These are phyloP conservation scores for Fusarium sp. DNA, from an alignment of 2,329 filamentous ascomycete species.

Conservation along the genomic window DNA sequence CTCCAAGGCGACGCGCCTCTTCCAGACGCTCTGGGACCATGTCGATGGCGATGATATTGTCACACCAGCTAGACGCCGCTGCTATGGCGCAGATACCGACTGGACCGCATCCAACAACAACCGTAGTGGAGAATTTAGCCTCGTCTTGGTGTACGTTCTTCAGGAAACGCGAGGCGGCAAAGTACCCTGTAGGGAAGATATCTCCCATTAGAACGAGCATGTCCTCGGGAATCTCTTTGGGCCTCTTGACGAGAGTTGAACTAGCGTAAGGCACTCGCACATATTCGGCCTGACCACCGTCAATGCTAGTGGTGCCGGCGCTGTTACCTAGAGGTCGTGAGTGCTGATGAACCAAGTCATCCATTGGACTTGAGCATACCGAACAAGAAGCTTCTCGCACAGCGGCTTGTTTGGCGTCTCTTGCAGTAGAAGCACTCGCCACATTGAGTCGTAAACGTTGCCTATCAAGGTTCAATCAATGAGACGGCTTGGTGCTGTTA, in stretches of 20 bases:
- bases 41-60: background rate
- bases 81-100: background rate
- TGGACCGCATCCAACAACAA: background rate
- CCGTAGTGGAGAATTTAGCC: background rate
- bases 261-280: background rate
- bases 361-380: background rate
- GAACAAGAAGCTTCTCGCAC: background rate
- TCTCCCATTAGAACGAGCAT: background rate
- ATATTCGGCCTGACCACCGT: background rate
- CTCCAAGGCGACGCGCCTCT: constrained; percentile 1
- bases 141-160: background rate
- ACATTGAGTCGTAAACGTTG: background rate
- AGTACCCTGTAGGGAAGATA: background rate
- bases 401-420: background rate
- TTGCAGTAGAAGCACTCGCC: background rate
- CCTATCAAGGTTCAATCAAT: background rate
- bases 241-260: background rate
- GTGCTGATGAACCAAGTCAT: background rate
- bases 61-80: background rate
- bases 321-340: background rate
- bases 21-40: background rate
- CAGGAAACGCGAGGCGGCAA: background rate
- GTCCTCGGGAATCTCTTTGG: background rate
- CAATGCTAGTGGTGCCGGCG: background rate
- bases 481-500: background rate